A percentile compares a stretch with the other conserved stretches of the same genome.
phyloP scores from a whole-genome alignment of 169 alveolate genomes.

The Eimeria acervulina region DNA sequence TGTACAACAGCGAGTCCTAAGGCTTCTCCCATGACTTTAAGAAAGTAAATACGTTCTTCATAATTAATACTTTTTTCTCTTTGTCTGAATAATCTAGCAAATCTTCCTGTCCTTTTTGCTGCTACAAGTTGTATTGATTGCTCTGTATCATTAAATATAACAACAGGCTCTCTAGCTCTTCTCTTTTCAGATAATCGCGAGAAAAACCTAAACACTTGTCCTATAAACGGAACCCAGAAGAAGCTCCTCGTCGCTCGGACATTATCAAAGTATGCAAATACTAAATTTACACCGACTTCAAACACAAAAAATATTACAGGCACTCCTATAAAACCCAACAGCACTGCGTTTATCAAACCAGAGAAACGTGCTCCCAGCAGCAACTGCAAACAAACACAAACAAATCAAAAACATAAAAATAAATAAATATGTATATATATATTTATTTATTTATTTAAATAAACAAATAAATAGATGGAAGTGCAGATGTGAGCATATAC shows the following conservation, averaged over 20 bases:
- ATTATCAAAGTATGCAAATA: slow-evolving; percentile 84
- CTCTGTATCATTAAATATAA: slow-evolving; percentile 79
- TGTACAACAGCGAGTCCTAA: slow-evolving; percentile 87
- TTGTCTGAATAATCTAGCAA: slow-evolving; percentile 15
- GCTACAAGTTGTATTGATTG: slow-evolving; percentile 84
- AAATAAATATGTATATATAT: not conserved
- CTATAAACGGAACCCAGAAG: slow-evolving; percentile 83
- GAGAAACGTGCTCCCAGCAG: slow-evolving; percentile 80
- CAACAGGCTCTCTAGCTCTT: slow-evolving; percentile 84
- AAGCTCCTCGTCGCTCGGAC: slow-evolving; percentile 76
- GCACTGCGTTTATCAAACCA: slow-evolving; percentile 80
- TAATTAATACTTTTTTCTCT: slow-evolving; percentile 71
- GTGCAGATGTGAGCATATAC: too few species aligned
- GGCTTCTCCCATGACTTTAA: slow-evolving; percentile 86
- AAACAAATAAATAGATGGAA: not conserved
- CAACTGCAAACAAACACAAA: slow-evolving; percentile 54
- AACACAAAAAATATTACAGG: slow-evolving; percentile 70
- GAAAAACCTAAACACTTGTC: slow-evolving; percentile 63
- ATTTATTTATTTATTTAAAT: too few species aligned
- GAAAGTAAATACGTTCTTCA: slow-evolving; percentile 87
- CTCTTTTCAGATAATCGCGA: slow-evolving; percentile 76
- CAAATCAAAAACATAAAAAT: slow-evolving; percentile 24
- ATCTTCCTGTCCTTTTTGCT: slow-evolving; percentile 58
- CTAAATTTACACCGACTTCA: slow-evolving; percentile 79
- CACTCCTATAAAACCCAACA: slow-evolving; percentile 73